phyloP scores from a whole-genome alignment of 805 yeast species.

The Candida endomychidarum region DNA sequence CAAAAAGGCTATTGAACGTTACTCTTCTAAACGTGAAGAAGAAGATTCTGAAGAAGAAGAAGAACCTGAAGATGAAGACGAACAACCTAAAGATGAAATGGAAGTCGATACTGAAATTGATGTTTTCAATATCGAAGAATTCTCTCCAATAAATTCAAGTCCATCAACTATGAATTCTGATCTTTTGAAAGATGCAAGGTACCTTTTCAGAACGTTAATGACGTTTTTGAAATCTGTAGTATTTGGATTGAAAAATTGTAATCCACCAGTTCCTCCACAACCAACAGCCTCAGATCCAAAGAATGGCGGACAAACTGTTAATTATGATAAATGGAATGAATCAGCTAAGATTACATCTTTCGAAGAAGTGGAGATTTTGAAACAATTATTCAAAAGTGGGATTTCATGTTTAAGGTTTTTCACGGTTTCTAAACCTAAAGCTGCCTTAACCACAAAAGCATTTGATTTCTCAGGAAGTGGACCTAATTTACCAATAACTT shows the following conservation, averaged over 20 bases:
- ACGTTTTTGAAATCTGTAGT: constrained; percentile 87
- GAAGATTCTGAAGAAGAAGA: constrained; percentile 16
- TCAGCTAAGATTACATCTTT: constrained; percentile 77
- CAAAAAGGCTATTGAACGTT: constrained; percentile 40
- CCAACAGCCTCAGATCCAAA: constrained; percentile 47
- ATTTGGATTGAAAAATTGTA: constrained; percentile 84
- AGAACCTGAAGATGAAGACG: constrained; percentile 24
- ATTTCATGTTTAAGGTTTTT: constrained; percentile 78
- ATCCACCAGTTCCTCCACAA: constrained; percentile 64
- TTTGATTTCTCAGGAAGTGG: constrained; percentile 67
- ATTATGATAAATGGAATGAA: constrained; percentile 71
- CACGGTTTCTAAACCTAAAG: constrained; percentile 53
- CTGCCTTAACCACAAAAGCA: constrained; percentile 29
- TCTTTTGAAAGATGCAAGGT: constrained; percentile 83
- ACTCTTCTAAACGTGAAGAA: constrained; percentile 30
- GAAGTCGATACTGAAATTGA: constrained; percentile 21
- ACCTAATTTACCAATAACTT: constrained; percentile 79
- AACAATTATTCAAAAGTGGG: constrained; percentile 80
- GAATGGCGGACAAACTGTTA: constrained; percentile 36
- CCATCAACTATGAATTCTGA: constrained; percentile 53
- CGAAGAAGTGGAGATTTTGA: constrained; percentile 79
- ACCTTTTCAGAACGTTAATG: constrained; percentile 82
- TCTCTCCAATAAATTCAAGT: constrained; percentile 59
- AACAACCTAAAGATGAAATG: constrained; percentile 13
- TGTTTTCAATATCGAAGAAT: constrained; percentile 36